Percentiles rank a stretch among this genome's conserved stretches.
phyloP scores from a whole-genome alignment of 371 early-diverging fungal species.

The Mortierella sp. region DNA sequence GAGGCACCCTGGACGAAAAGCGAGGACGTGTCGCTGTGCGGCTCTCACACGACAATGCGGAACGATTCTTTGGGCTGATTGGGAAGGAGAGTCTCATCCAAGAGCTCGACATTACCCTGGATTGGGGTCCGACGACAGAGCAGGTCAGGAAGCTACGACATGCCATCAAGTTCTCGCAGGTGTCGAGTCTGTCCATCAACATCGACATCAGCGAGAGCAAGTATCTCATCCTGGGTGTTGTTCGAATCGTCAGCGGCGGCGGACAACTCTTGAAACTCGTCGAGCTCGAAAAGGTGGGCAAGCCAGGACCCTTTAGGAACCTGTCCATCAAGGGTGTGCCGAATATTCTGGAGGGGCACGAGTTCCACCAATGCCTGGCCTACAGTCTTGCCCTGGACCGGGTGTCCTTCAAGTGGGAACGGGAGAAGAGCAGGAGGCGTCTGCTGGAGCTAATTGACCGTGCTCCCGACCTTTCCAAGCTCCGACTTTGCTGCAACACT shows the following conservation, averaged over 20 bases:
- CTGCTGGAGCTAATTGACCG: neutral
- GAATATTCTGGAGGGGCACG: neutral
- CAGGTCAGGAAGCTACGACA: neutral
- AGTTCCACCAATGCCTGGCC: neutral
- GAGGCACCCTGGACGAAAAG: neutral
- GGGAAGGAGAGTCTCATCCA: neutral
- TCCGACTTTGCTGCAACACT: neutral
- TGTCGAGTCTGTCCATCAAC: neutral
- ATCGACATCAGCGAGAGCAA: neutral
- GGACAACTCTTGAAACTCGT: neutral
- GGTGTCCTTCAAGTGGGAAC: neutral
- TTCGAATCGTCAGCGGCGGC: neutral
- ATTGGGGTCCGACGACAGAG: neutral
- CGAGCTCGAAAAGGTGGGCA: neutral
- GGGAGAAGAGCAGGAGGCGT: neutral
- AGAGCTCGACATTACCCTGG: neutral
- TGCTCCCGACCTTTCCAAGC: neutral
- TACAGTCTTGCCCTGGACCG: constrained; percentile 3
- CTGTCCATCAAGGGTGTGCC: neutral
- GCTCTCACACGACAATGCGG: neutral
- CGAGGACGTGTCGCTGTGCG: neutral
- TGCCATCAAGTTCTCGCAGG: neutral
- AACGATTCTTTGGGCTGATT: neutral
- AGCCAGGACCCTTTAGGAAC: neutral
- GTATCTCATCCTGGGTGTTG: neutral